phyloP scores from a whole-genome alignment of 768 basidiomycete genomes.

The Rhodotorula diobovata region DNA sequence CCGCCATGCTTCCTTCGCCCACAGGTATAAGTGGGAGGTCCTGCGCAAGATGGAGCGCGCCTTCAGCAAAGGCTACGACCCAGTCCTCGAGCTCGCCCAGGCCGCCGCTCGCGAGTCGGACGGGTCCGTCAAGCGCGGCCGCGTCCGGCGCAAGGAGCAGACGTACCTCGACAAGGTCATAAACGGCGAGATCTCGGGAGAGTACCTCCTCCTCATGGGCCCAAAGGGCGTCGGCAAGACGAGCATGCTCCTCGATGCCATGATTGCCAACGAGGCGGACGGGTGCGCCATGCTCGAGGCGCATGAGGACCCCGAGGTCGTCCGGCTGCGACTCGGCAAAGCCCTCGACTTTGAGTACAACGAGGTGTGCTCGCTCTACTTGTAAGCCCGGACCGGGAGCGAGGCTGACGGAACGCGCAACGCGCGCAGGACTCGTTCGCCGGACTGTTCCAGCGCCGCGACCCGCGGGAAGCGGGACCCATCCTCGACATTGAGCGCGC shows the following conservation, averaged over 20 bases:
- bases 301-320: conserved; percentile 80
- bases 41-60: conserved; percentile 75
- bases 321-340: conserved; percentile 73
- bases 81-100: conserved; percentile 68
- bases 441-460: conserved; percentile 71
- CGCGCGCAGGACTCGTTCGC: conserved; percentile 41
- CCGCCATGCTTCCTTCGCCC: no score
- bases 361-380: conserved; percentile 50
- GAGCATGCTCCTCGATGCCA: conserved; percentile 22
- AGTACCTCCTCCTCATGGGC: conserved; percentile 31
- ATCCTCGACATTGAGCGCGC: conserved; percentile 77
- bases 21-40: conserved; percentile 68
- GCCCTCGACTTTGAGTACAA: conserved; percentile 80
- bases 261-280: conserved; percentile 43
- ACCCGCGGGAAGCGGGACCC: conserved; percentile 79
- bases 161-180: conserved; percentile 72
- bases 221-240: conserved; percentile 30
- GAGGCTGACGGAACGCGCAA: neutral
- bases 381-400: no score
- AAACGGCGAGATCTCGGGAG: conserved; percentile 55
- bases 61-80: conserved; percentile 70
- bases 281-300: conserved; percentile 70
- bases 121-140: conserved; percentile 55
- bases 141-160: conserved; percentile 70
- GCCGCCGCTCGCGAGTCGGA: conserved; percentile 50